phyloP scores from a whole-genome alignment of 2,329 filamentous ascomycete genomes.

The Diaporthe sp. region DNA sequence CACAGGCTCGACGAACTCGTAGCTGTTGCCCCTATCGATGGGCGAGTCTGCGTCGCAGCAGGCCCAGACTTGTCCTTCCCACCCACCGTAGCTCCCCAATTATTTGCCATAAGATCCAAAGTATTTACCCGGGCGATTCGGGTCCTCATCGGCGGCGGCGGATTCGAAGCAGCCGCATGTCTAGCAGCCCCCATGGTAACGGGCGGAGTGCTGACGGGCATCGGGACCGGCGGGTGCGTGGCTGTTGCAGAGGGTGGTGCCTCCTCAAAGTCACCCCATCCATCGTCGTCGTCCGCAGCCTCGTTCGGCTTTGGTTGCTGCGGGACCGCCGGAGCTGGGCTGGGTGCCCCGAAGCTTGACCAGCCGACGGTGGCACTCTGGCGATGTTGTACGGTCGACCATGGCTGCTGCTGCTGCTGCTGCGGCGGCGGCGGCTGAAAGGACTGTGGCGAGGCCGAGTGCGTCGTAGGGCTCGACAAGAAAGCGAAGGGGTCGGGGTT shows the following conservation, averaged over 20 bases:
- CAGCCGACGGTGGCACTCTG: slow-evolving; percentile 43
- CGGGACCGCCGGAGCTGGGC: neutral
- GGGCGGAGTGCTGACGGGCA: slow-evolving; percentile 2
- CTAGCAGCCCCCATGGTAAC: slow-evolving; percentile 30
- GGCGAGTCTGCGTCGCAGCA: slow-evolving; percentile 43
- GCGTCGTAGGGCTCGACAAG: slow-evolving; percentile 44
- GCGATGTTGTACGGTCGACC: slow-evolving; percentile 45
- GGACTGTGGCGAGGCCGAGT: slow-evolving; percentile 35
- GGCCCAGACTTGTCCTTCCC: slow-evolving; percentile 40
- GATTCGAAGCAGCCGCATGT: slow-evolving; percentile 26
- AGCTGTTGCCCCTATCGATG: slow-evolving; percentile 41
- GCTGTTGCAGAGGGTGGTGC: slow-evolving; percentile 54
- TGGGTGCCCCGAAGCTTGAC: slow-evolving; percentile 42
- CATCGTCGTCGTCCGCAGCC: slow-evolving; percentile 67
- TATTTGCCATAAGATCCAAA: slow-evolving; percentile 68
- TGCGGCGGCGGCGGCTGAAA: slow-evolving; percentile 39
- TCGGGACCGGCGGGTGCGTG: slow-evolving; percentile 40
- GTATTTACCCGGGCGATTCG: slow-evolving; percentile 63
- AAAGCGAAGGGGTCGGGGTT: slow-evolving; percentile 52
- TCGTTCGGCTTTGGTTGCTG: slow-evolving; percentile 38
- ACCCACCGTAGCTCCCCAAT: slow-evolving; percentile 57
- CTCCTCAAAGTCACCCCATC: slow-evolving; percentile 78
- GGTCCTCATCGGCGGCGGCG: slow-evolving; percentile 36
- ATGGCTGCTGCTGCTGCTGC: slow-evolving; percentile 41
- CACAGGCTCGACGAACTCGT: slow-evolving; percentile 24